Evolutionary conservation across 768 basidiomycete genomes (phyloP).

Genomic region (Suillus sp.): DNA sequence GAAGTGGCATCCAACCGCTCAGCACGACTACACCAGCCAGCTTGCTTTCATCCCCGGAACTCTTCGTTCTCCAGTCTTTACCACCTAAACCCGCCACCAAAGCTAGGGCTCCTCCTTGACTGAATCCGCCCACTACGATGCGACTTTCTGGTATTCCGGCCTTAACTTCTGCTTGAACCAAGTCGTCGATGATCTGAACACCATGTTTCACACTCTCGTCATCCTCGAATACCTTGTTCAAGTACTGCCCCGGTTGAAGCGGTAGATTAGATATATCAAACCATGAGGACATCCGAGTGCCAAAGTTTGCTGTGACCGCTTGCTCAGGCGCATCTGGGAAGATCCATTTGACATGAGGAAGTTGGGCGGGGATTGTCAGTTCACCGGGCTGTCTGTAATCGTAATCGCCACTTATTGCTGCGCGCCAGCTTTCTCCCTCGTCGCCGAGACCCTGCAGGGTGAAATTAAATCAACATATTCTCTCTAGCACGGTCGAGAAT

Average conservation of each 20-base stretch:
- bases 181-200: conserved; percentile 36
- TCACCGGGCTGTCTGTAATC: conserved; percentile 5
- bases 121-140: conserved; percentile 52
- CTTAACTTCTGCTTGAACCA: conserved; percentile 46
- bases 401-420: conserved; percentile 6
- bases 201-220: conserved; percentile 45
- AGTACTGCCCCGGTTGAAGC: neutral
- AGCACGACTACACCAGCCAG: conserved; percentile 44
- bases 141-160: conserved; percentile 42
- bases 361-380: conserved; percentile 38
- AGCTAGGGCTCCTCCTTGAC: conserved; percentile 49
- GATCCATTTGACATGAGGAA: conserved; percentile 43
- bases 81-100: conserved; percentile 50
- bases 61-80: conserved; percentile 19
- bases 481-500: conserved; percentile 13
- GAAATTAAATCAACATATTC: conserved; percentile 23
- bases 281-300: conserved; percentile 12
- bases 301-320: conserved; percentile 20
- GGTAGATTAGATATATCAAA: conserved; percentile 11
- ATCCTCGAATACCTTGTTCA: conserved; percentile 35
- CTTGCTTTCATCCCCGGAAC: conserved; percentile 26
- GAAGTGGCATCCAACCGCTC: conserved; percentile 47
- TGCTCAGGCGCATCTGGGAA: conserved; percentile 50
- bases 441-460: conserved; percentile 40
- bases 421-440: conserved; percentile 44